phyloP scores from a whole-genome alignment of 306 rosid species.

The Ceratonia siliqua region DNA sequence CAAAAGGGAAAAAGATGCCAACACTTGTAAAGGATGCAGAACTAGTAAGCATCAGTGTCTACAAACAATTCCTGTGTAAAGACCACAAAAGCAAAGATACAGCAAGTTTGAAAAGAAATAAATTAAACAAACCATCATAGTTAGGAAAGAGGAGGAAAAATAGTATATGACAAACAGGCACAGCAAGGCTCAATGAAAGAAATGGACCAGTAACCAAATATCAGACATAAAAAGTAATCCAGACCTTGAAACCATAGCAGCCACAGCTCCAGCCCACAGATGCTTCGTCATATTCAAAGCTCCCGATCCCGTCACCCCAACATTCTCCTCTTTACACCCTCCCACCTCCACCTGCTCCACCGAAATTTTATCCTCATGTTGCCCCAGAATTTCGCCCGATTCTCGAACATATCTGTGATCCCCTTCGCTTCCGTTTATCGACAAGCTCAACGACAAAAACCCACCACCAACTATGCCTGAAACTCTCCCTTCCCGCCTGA shows the following conservation, averaged over 20 bases:
- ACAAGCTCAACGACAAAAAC: constrained; percentile 76
- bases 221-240: neutral
- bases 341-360: constrained; percentile 37
- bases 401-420: constrained; percentile 52
- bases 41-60: neutral
- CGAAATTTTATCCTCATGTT: constrained; percentile 39
- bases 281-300: constrained; percentile 85
- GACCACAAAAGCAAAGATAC: neutral
- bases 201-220: constrained; percentile 8
- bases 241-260: constrained; percentile 98
- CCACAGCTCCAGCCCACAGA: constrained; percentile 89
- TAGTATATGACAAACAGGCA: neutral
- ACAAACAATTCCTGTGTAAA: neutral
- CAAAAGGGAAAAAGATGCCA: neutral
- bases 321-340: constrained; percentile 39
- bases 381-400: constrained; percentile 47
- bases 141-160: neutral
- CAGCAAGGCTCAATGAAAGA: no score
- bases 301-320: constrained; percentile 44
- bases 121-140: neutral
- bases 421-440: constrained; percentile 51
- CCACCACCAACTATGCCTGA: constrained; percentile 20
- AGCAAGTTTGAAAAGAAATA: neutral
- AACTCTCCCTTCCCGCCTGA: constrained; percentile 24
- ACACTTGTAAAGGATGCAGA: neutral